Evolutionary conservation across 495 filamentous ascomycete genomes (phyloP).

Genomic region (Podospora didyma): DNA sequence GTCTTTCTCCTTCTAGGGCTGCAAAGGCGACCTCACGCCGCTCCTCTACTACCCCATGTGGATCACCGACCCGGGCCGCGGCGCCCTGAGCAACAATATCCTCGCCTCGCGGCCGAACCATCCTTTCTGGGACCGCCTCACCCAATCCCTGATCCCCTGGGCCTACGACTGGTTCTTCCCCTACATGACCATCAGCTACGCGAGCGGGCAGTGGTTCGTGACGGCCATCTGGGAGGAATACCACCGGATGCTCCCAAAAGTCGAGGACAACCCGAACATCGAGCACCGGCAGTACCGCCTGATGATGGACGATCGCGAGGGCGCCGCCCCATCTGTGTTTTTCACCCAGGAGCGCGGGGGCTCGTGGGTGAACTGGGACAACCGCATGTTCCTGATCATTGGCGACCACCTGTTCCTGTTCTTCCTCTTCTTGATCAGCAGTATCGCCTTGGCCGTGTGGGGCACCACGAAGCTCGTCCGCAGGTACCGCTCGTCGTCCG

Average conservation of each 20-base stretch:
- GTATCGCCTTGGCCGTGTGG: conserved; percentile 8
- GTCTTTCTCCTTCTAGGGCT: conserved; percentile 53
- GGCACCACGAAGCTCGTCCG: background rate
- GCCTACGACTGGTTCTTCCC: conserved; percentile 74
- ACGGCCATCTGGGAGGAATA: conserved; percentile 84
- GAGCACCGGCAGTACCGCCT: conserved; percentile 30
- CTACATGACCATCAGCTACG: conserved; percentile 87
- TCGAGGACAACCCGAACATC: conserved; percentile 1
- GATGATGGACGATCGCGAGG: conserved; percentile 40
- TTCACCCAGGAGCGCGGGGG: conserved; percentile 40
- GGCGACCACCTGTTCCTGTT: conserved; percentile 33
- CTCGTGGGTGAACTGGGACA: conserved; percentile 45
- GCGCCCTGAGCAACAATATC: conserved; percentile 85
- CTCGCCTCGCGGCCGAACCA: conserved; percentile 79
- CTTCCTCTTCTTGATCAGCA: conserved; percentile 30
- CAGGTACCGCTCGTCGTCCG: conserved; percentile 4
- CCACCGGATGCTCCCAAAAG: conserved; percentile 19
- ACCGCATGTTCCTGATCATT: conserved; percentile 24
- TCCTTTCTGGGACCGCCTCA: conserved; percentile 74
- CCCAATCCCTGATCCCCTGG: conserved; percentile 65
- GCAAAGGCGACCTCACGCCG: conserved; percentile 76
- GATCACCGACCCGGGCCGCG: conserved; percentile 75
- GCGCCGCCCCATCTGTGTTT: conserved; percentile 35
- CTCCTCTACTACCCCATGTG: conserved; percentile 77
- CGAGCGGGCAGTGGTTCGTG: conserved; percentile 79